phyloP scores from a whole-genome alignment of 345 rosid species.

The Populus deltoides region DNA sequence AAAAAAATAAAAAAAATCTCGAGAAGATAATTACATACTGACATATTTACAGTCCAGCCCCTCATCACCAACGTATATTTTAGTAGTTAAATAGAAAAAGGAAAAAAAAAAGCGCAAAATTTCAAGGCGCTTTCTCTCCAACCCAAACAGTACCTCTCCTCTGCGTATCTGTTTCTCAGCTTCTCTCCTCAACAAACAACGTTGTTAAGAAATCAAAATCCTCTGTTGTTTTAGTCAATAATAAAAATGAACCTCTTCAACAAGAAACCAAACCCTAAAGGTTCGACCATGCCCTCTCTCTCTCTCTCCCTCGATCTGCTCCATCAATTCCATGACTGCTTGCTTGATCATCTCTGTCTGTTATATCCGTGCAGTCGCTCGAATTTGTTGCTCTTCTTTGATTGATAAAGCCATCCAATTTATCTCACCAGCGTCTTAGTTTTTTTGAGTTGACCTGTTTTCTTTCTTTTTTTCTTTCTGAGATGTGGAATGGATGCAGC shows the following conservation, averaged over 20 bases:
- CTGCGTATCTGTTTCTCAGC: neutral
- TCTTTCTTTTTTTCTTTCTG: neutral
- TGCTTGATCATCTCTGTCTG: neutral
- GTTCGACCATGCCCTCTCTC: constrained; percentile 22
- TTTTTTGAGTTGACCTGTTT: neutral
- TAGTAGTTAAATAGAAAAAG: neutral
- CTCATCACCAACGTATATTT: neutral
- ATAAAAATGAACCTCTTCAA: constrained; percentile 56
- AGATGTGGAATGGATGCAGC: neutral
- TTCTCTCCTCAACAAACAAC: neutral
- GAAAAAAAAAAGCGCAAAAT: constrained; percentile 8
- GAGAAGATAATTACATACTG: neutral
- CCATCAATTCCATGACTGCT: neutral
- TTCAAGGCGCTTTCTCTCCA: constrained; percentile 19
- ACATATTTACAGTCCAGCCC: neutral
- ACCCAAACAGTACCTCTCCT: neutral
- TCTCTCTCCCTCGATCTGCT: neutral
- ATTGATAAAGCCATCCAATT: neutral
- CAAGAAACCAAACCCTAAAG: constrained; percentile 72
- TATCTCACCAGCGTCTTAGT: neutral
- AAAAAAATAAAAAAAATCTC: neutral
- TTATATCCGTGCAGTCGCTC: neutral
- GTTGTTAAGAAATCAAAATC: neutral
- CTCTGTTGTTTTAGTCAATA: neutral
- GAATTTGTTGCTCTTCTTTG: neutral